Evolutionary conservation across 2,329 filamentous ascomycete genomes (phyloP), one percentile per base, ranked within the genome.

Genomic region (Zasmidium citrigriseum): DNA sequence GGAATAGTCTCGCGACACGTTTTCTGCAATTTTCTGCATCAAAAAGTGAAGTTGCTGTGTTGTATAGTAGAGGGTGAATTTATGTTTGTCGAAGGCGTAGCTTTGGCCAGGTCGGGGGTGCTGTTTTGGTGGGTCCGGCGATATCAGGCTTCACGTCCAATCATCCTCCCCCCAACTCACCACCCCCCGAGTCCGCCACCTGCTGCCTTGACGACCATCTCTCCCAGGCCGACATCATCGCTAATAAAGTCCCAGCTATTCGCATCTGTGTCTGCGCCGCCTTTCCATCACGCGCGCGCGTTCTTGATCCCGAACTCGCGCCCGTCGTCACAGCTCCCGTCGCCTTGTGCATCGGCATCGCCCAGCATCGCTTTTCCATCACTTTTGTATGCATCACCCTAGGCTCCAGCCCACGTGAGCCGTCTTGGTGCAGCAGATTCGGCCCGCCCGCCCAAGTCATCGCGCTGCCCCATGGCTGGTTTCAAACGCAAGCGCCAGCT

Each of bases 401-500:
- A 54, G 41, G 27, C 44, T 52, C 50, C 50, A 60, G 50, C 45
- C 27, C 53, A 14, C 38, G 45, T 51, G 34, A 41, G 34, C 34
- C 18, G 5, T n/a, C 14, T 16, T 16, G 34, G 5, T 41, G 34
- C 34, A n/a, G 4, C 12, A 41, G 18, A 41, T 4, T 41, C 16
- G 34, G 34, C 34, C 34, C 34, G 34, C 16, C 18, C 34, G 34
- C 18, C 14, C 27, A 29, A 29, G 27, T 14, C 27, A 14, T 14
- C 27, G 27, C 27, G 27, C 27, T 29, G 27, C 14, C 27, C 14
- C 34, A 41, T 41, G 34, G 34, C 34, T 25, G 50, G 50, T 4
- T 52, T 45, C 34, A 52, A 52, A 29, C 27, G 52, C 46, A 78
- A 78, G 69, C 72, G 76, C 58, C 75, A 75, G 60, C 61, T 66